Conservation (phyloP, 441 rosid genomes). For the Erodium trifolium region DNA sequence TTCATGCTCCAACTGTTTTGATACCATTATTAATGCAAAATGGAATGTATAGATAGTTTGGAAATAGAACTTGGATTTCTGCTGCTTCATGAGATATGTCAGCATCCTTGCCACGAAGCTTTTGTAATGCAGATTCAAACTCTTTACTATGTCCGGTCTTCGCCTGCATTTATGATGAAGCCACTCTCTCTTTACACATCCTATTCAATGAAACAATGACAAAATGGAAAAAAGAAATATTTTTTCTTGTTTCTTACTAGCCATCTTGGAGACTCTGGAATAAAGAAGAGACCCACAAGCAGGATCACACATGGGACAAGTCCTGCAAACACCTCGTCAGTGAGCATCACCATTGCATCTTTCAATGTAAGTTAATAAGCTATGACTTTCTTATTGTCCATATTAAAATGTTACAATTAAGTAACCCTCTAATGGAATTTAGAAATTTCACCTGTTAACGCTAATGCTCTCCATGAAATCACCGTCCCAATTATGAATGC, state of each 20-base stretch:
- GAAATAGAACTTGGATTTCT: constrained; percentile 28
- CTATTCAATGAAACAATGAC: background rate
- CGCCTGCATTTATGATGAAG: constrained; percentile 24
- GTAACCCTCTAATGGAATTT: background rate
- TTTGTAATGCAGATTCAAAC: constrained; percentile 30
- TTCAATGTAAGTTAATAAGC: constrained; percentile 1
- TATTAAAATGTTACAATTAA: too few relatives aligned
- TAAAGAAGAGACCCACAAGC: constrained; percentile 31
- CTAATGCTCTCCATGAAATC: constrained; percentile 62
- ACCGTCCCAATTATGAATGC: constrained; percentile 68
- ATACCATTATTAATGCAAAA: background rate
- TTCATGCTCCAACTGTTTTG: background rate
- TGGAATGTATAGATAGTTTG: background rate
- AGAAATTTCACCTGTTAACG: constrained; percentile 43
- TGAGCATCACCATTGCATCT: background rate
- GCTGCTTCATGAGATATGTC: constrained; percentile 33
- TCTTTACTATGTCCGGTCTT: constrained; percentile 30
- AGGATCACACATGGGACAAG: constrained; percentile 31
- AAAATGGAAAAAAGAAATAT: background rate
- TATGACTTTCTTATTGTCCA: background rate
- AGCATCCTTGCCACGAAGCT: constrained; percentile 33
- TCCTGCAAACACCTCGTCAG: constrained; percentile 26
- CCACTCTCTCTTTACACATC: background rate
- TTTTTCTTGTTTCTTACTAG: constrained; percentile 27
- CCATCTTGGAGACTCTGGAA: constrained; percentile 59